These are phyloP conservation scores for Ascochyta viciae-villosae DNA, from an alignment of 2,329 filamentous ascomycete species.

Conservation along the genomic window DNA sequence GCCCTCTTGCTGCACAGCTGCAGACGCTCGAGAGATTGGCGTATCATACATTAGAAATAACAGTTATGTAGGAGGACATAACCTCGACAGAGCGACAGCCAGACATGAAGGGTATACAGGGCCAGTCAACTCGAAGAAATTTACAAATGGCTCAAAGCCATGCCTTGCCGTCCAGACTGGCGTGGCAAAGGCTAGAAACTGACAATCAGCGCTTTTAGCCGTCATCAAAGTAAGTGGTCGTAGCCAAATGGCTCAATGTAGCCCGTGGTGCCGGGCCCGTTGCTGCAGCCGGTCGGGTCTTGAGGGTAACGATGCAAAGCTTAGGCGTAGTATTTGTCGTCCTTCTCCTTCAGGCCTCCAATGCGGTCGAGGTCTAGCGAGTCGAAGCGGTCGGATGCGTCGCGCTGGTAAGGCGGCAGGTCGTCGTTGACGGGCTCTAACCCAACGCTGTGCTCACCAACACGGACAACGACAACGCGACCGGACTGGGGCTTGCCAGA, in stretches of 20 bases:
- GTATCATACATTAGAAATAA: constrained; percentile 54
- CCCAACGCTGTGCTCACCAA: constrained; percentile 87
- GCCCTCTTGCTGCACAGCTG: constrained; percentile 40
- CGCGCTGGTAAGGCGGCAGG: constrained; percentile 88
- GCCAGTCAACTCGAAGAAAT: constrained; percentile 46
- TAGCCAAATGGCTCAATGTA: constrained; percentile 46
- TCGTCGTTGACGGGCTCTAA: constrained; percentile 83
- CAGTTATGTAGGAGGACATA: constrained; percentile 51
- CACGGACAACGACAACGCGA: constrained; percentile 87
- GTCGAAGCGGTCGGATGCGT: constrained; percentile 80
- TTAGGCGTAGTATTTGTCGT: constrained; percentile 58
- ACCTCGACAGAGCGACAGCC: constrained; percentile 42
- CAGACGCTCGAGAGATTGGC: constrained; percentile 40
- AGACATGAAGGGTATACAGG: constrained; percentile 32
- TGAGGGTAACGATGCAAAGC: constrained; percentile 6
- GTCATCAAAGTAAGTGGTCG: constrained; percentile 45
- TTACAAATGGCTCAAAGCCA: constrained; percentile 41
- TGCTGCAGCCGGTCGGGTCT: constrained; percentile 27
- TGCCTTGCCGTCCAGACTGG: constrained; percentile 24
- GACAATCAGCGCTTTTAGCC: constrained; percentile 39
- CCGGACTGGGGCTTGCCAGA: constrained; percentile 80
- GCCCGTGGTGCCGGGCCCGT: constrained; percentile 25
- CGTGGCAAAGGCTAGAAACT: constrained; percentile 28
- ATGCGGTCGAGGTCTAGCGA: constrained; percentile 94
- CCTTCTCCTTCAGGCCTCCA: constrained; percentile 92